These are phyloP conservation scores for Brassica hybrid DNA, from an alignment of 441 rosid species.

Conservation along the genomic window DNA sequence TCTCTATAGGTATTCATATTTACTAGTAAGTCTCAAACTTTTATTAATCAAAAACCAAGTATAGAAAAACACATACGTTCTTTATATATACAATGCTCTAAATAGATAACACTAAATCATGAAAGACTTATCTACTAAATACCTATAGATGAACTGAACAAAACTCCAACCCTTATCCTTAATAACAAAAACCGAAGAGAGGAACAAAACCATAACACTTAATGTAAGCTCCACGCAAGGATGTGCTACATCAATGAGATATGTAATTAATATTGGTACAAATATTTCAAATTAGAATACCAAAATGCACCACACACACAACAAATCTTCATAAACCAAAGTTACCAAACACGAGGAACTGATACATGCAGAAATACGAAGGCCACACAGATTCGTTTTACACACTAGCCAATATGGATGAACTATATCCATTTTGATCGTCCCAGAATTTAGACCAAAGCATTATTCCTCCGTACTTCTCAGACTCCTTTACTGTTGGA, in stretches of 20 bases:
- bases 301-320: conserved; percentile 6
- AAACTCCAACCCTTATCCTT: too few relatives aligned
- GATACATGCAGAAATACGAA: neutral
- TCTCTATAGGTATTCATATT: too few relatives aligned
- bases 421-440: conserved; percentile 50
- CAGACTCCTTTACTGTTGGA: conserved; percentile 50
- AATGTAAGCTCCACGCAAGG: too few relatives aligned
- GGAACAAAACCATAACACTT: too few relatives aligned
- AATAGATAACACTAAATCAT: too few relatives aligned
- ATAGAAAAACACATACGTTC: too few relatives aligned
- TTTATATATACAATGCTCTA: too few relatives aligned
- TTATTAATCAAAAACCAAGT: too few relatives aligned
- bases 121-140: too few relatives aligned
- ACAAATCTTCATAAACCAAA: conserved; percentile 6
- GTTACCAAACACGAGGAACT: neutral
- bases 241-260: neutral
- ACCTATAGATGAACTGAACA: too few relatives aligned
- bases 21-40: too few relatives aligned
- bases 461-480: conserved; percentile 66
- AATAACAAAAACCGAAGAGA: too few relatives aligned
- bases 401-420: conserved; percentile 40
- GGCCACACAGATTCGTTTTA: conserved; percentile 30
- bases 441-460: conserved; percentile 57
- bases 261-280: neutral
- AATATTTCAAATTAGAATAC: neutral